Evolutionary conservation across 208 protist species (phyloP), one percentile per base, ranked within the genome.

Genomic region (Acanthamoeba triangularis): DNA sequence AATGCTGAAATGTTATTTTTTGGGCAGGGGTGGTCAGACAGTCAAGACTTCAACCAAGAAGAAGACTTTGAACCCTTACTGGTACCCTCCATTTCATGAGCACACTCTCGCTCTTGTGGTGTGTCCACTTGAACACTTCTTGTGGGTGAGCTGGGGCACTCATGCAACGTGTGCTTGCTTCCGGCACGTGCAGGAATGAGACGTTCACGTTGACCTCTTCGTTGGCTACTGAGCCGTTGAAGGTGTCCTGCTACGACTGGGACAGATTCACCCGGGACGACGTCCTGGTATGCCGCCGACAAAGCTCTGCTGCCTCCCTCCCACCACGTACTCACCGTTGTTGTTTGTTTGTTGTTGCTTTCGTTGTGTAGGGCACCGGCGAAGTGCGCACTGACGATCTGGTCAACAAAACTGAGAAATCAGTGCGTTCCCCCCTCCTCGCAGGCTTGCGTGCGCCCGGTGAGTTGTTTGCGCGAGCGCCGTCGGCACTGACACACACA

Each of bases 61-160:
- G 85, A 91, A 91, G 56, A 91, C 85, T 10, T 54, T 91, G 20
- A 91, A 91, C 33, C 85, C 85, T 44, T 91, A 91, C 11, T 91
- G 85, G 85, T 91, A 91, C 28, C 25, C 25, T 18, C n/a, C 14
- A 28, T 59, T n/a, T 84, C 37, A 30, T 30, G 30, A 84, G 23
- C 18, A 23, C 54, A 8, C 54, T 59, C 54, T 20, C 54, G 13
- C 54, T 59, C 13, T 59, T 61, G 44, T 59, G 44, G 2, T n/a
- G 3, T 33, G 37, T 80, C 41, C 33, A 52, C n/a, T 59, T 59
- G 54, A 23, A 3, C 20, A 23, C 13, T 59, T 14, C 54, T 25
- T 59, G 54, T 59, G 54, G 18, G 54, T 78, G 11, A 47, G 44
- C 44, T 47, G 44, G 44, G 44, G 10, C 44, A 47, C 44, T 47